Evolutionary conservation across 1,284 basidiomycete genomes (phyloP).

Genomic region (Macrocybe sp.): DNA sequence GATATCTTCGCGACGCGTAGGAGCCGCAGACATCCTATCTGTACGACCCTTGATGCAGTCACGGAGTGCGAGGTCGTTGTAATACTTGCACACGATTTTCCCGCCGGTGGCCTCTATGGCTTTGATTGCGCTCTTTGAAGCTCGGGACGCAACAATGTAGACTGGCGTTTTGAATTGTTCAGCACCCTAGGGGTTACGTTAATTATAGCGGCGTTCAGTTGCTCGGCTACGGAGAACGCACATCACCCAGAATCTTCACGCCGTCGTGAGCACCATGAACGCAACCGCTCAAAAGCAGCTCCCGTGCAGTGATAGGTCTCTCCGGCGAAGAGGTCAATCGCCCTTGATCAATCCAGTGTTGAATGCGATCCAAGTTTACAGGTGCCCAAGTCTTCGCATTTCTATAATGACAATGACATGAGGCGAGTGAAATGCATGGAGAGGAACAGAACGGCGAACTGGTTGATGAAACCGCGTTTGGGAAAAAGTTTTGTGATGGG

Average conservation of each 20-base stretch:
- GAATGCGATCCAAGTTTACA: slow-evolving; percentile 84
- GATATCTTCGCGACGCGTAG: slow-evolving; percentile 83
- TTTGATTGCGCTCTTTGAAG: slow-evolving; percentile 81
- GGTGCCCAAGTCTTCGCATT: slow-evolving; percentile 75
- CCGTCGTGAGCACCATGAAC: slow-evolving; percentile 88
- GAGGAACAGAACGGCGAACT: slow-evolving; percentile 46
- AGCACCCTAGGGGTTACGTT: slow-evolving; percentile 44
- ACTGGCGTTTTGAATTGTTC: slow-evolving; percentile 70
- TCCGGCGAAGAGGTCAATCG: slow-evolving; percentile 76
- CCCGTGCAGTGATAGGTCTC: slow-evolving; percentile 84
- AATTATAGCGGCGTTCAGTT: slow-evolving; percentile 2
- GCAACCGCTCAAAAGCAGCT: slow-evolving; percentile 82
- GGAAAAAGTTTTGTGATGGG: slow-evolving; percentile 90
- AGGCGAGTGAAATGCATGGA: slow-evolving; percentile 7
- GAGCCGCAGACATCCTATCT: slow-evolving; percentile 69
- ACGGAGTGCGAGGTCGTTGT: slow-evolving; percentile 81
- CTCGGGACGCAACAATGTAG: slow-evolving; percentile 81
- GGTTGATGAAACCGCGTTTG: slow-evolving; percentile 92
- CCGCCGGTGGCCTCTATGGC: slow-evolving; percentile 85
- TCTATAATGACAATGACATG: slow-evolving; percentile 31
- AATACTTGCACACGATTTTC: slow-evolving; percentile 86
- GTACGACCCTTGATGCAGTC: slow-evolving; percentile 75
- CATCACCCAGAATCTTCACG: slow-evolving; percentile 86
- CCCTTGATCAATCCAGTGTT: slow-evolving; percentile 87
- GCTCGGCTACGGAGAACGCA: slow-evolving; percentile 30